Conservation (phyloP, 495 filamentous ascomycete genomes). For the Barbatosphaeria neglecta region DNA sequence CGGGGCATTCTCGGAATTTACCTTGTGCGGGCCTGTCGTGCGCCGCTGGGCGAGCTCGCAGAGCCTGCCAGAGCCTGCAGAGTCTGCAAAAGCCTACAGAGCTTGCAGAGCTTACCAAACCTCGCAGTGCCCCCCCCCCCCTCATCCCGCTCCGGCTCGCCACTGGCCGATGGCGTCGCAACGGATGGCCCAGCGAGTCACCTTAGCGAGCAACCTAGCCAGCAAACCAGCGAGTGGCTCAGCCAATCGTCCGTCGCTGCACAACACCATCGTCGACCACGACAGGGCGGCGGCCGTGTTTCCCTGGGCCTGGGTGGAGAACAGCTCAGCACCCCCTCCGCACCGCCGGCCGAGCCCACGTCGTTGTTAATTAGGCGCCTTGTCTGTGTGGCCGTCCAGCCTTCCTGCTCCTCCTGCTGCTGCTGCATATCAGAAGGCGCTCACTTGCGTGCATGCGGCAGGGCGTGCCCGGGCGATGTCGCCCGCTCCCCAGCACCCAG, state of each 20-base stretch:
- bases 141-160: no score
- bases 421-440: not conserved
- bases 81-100: no score
- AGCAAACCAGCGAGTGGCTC: no score
- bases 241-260: not conserved
- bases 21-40: not conserved
- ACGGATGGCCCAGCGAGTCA: no score
- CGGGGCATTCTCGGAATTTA: constrained; percentile 13
- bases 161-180: no score
- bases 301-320: not conserved
- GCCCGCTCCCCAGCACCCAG: not conserved
- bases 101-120: no score
- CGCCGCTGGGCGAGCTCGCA: no score
- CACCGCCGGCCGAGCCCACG: not conserved
- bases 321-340: not conserved
- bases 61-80: no score
- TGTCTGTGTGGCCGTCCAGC: not conserved
- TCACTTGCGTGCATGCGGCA: not conserved
- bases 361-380: not conserved
- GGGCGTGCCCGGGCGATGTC: not conserved
- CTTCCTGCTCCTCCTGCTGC: not conserved
- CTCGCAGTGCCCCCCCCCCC: no score
- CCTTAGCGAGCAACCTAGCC: no score
- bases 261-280: not conserved
- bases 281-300: not conserved